A percentile compares a stretch with the other conserved stretches of the same genome.
phyloP scores from a whole-genome alignment of 1,284 basidiomycete species.

The Rhodotorula sp. region DNA sequence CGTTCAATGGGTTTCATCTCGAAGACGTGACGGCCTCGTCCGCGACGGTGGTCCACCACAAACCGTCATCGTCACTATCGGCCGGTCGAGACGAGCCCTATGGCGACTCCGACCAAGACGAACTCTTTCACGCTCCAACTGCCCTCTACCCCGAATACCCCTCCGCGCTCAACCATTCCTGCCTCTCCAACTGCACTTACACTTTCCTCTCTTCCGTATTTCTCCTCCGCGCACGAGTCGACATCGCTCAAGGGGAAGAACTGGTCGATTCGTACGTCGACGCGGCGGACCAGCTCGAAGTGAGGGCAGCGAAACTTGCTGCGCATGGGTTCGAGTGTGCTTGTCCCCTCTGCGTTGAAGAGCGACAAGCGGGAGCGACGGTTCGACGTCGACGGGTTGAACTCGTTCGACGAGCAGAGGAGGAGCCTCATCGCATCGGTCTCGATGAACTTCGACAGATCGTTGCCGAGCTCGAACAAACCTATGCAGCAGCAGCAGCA shows the following conservation, averaged over 20 bases:
- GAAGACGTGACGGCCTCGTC: slow-evolving; percentile 24
- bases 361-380: not conserved
- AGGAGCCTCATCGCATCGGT: not conserved
- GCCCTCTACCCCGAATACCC: slow-evolving; percentile 36
- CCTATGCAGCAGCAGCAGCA: not conserved
- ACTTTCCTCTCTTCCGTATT: slow-evolving; percentile 44
- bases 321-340: slow-evolving; percentile 36
- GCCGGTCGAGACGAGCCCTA: not conserved
- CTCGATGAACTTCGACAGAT: not conserved
- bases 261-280: slow-evolving; percentile 24
- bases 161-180: slow-evolving; percentile 42
- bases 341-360: slow-evolving; percentile 34
- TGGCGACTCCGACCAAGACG: not conserved
- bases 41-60: not conserved
- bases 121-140: slow-evolving; percentile 20
- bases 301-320: slow-evolving; percentile 4
- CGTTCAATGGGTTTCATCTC: slow-evolving; percentile 40
- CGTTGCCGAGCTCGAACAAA: slow-evolving; percentile 9
- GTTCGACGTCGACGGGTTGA: not conserved
- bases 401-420: not conserved
- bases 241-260: slow-evolving; percentile 44
- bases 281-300: slow-evolving; percentile 19
- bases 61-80: not conserved
- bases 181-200: slow-evolving; percentile 43
- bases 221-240: slow-evolving; percentile 36